Conservation (phyloP, 169 alveolate genomes). For the Eimeria acervulina region DNA sequence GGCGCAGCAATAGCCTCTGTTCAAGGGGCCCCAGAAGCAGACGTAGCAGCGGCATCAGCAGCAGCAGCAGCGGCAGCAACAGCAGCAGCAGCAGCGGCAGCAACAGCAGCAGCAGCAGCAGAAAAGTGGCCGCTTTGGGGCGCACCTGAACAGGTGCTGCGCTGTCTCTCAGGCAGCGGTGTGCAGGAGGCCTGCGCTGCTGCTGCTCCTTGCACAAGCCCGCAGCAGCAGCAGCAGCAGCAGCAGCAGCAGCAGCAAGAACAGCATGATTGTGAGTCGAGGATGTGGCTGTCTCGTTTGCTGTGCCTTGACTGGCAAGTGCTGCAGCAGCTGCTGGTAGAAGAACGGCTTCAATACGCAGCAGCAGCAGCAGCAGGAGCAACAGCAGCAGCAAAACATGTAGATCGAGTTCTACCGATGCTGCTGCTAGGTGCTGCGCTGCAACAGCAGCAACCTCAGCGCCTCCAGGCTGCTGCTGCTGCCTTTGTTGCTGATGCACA, state of each 20-base stretch:
- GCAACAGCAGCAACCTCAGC: conserved; percentile 75
- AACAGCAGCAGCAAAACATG: background rate
- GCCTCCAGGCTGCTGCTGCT: conserved; percentile 74
- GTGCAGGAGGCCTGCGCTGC: conserved; percentile 7
- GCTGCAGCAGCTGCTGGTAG: conserved; percentile 75
- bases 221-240: conserved; percentile 7
- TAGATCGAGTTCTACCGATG: background rate
- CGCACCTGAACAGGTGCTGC: conserved; percentile 37
- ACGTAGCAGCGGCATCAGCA: conserved; percentile 46
- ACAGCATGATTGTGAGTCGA: conserved; percentile 32
- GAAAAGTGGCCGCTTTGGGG: conserved; percentile 44
- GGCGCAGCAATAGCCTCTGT: conserved; percentile 49
- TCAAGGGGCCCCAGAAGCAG: conserved; percentile 55
- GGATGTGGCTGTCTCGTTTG: conserved; percentile 71
- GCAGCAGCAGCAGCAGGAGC: conserved; percentile 39
- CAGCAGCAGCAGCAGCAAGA: conserved; percentile 63
- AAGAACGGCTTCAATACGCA: conserved; percentile 43
- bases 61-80: conserved; percentile 30
- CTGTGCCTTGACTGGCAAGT: conserved; percentile 71
- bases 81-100: conserved; percentile 11
- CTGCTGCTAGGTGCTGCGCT: conserved; percentile 72
- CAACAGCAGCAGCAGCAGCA: conserved; percentile 67
- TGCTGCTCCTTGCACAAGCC: conserved; percentile 31
- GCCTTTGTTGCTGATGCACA: conserved; percentile 29
- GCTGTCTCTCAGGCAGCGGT: background rate